Evolutionary conservation across 768 basidiomycete genomes (phyloP), one percentile per base, ranked within the genome.

Genomic region (Lyophyllum semitale): DNA sequence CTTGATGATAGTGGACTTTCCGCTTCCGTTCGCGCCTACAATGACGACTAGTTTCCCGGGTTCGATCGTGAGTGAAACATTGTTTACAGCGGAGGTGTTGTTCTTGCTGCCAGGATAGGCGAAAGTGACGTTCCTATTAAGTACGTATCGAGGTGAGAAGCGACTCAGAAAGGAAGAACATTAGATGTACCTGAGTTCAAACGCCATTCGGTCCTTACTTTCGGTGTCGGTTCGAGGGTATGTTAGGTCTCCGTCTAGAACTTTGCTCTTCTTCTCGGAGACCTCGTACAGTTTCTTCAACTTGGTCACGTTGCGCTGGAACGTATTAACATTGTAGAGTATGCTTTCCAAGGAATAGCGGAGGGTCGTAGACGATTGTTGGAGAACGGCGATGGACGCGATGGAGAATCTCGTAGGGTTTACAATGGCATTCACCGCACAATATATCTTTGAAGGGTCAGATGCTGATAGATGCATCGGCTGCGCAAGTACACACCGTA

Each of bases 21-120:
- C 83, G 49, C 77, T 77, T 5, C 84, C 83, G 57, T 85, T 86
- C 2, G 68, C 68, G 25, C 84, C 83, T 7, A 86, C 84, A n/a
- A 86, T 69, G 30, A 84, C 78, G 17, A 81, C 77, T 12, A 84
- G 70, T 25, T 78, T 71, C 2, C 81, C 81, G 0, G 78, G 65
- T 17, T 74, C 66, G 47, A 85, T 77, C 3, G 58, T 66, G 18
- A 84, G 68, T 0, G 77, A 77, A 6, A 84, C 64, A 20, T 72
- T 62, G 8, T 66, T 62, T 17, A 83, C 54, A 3, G 74, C 76
- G 22, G 70, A 69, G 2, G 57, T 59, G 1, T 55, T 71, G 25
- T 66, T 70, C 43, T 73, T 69, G 48, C 68, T 69, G 20, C 73
- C 77, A 0, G 83, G 83, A 59, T 87, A 87, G 9, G 69, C 64